Base-by-base conservation (phyloP, 495 filamentous ascomycete species). In the Diplogelasinospora grovesii region DNA sequence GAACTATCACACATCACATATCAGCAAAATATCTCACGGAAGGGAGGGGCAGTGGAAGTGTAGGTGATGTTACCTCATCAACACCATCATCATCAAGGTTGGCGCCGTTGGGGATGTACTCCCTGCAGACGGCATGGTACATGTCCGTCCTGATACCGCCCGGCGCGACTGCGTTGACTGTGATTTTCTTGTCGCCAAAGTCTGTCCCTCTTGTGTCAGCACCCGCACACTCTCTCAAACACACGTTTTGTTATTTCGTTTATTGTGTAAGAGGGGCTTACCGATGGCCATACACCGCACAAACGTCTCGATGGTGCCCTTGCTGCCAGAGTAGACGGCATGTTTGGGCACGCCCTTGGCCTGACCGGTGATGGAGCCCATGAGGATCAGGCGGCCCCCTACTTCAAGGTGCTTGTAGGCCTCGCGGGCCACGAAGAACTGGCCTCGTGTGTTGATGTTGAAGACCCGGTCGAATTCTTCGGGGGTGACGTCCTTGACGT, bases 401-500 rank as follows among this genome's bases (percentile, higher is more conserved):
- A 75, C 65, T 45, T 64, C 61, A 55, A 79, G 65, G 59, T 82
- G 66, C 61, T 73, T 74, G 59, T 78, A 79, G 5, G 74, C 81
- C 62, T 82, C 72, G 56, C 80, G 76, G 38, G 78, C 81, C 32
- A 86, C 80, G 66, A 89, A 88, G 73, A 89, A 89, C 62, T 90
- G 86, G 2, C 77, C 86, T 1, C 83, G 75, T 4, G 75, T 75
- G 65, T 93, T 93, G 42, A 89, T 61, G 60, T 76, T 77, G 67
- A 90, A 86, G 39, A 89, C 79, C 27, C 73, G 69, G 62, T 90
- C 84, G 69, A 81, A 89, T 49, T 83, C 77, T 50, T 80, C 81
- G 35, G 78, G 70, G 1, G 85, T 87, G 24, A 88, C 78, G 43
- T 90, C 82, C 38, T 78, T 74, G 47, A 82, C 63, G 60, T 73